A percentile compares a stretch with the other conserved stretches of the same genome.
These are phyloP conservation scores for Chalaropsis ovoidea DNA, from an alignment of 2,329 filamentous ascomycete genomes.

Conservation along the genomic window DNA sequence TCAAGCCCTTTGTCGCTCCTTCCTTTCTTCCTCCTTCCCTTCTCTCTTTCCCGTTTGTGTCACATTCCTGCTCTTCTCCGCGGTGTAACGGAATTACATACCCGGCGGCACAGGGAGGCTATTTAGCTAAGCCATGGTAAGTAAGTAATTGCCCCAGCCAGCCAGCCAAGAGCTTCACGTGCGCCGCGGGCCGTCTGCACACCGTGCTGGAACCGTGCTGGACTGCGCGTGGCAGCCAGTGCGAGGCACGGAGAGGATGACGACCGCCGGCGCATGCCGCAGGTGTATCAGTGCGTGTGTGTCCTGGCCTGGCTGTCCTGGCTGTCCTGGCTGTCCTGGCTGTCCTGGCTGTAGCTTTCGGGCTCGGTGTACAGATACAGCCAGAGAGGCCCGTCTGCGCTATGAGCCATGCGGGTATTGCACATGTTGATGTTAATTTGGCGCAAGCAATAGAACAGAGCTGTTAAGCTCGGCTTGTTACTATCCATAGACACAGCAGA, in stretches of 20 bases:
- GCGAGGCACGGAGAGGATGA: constrained; percentile 5
- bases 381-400: no score
- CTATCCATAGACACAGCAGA: no score
- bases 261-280: background rate
- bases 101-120: background rate
- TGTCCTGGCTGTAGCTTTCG: no score
- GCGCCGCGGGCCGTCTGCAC: background rate
- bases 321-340: no score
- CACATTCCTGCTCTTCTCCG: background rate
- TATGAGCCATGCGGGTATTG: no score
- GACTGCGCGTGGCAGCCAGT: constrained; percentile 1
- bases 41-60: background rate
- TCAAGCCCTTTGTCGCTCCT: background rate
- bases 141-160: background rate
- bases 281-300: background rate
- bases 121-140: no score
- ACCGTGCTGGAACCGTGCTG: constrained; percentile 3
- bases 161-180: background rate
- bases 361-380: no score
- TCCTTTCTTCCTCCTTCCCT: background rate
- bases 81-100: background rate
- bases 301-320: no score
- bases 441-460: no score
- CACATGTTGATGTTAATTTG: no score
- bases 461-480: no score